Conservation (phyloP, 2,329 filamentous ascomycete species). For the Sporothrix euskadiensis region DNA sequence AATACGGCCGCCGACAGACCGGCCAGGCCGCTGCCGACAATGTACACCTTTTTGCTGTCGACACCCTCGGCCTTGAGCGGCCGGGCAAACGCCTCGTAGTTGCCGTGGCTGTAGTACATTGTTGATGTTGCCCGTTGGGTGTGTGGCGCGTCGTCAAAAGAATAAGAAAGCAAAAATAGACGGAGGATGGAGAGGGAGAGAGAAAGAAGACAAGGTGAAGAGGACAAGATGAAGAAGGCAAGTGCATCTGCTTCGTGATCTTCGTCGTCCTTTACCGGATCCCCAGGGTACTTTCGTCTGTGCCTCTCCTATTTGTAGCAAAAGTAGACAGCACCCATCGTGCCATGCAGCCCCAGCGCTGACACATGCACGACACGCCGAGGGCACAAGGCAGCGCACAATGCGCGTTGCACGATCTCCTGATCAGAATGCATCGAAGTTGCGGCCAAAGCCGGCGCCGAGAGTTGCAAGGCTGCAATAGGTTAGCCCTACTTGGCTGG, state of each 20-base stretch:
- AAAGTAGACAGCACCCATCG: not conserved
- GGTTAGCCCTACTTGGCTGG: not conserved
- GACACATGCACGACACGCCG: conserved; percentile 1
- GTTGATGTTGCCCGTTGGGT: not conserved
- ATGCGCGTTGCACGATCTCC: not conserved
- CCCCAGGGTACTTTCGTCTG: not conserved
- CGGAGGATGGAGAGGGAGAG: not conserved
- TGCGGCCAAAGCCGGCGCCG: not conserved
- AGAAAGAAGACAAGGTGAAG: not conserved
- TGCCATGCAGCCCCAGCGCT: not conserved
- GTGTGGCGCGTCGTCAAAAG: not conserved
- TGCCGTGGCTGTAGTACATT: conserved; percentile 38
- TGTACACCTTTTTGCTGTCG: conserved; percentile 37
- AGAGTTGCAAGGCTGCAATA: not conserved
- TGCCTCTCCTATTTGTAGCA: not conserved
- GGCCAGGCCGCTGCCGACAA: conserved; percentile 42
- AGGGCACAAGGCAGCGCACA: not conserved
- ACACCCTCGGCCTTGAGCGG: conserved; percentile 33
- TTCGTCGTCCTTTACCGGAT: not conserved
- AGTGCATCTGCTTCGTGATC: not conserved
- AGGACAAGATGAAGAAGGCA: not conserved
- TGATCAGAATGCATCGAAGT: not conserved
- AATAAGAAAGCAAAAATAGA: not conserved
- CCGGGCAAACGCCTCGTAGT: conserved; percentile 34
- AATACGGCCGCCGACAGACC: conserved; percentile 42